A percentile compares a stretch with the other conserved stretches of the same genome.
phyloP scores from a whole-genome alignment of 2,329 filamentous ascomycete species.

The Fusarium chaquense region DNA sequence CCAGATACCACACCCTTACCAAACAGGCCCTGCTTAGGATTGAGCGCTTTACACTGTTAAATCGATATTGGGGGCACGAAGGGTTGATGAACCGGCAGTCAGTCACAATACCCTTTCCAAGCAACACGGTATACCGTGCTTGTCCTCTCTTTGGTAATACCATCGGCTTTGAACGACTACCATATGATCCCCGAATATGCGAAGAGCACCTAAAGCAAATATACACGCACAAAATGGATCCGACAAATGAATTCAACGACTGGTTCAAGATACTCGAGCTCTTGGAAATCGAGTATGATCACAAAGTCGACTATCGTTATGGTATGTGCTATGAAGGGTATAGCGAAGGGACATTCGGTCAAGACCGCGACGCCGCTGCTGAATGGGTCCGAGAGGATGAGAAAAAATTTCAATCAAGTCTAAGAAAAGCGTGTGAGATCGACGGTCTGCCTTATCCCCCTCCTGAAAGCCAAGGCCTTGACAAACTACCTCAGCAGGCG shows the following conservation, averaged over 20 bases:
- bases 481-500: neutral
- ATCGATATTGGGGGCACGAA: accelerated
- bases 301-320: conserved; percentile 5
- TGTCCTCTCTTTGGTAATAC: neutral
- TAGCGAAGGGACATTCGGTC: neutral
- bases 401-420: accelerated
- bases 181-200: neutral
- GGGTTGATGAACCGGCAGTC: accelerated
- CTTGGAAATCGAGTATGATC: accelerated
- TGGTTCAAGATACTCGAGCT: neutral
- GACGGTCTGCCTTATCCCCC: neutral
- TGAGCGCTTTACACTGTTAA: neutral
- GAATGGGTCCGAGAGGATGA: neutral
- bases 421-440: accelerated
- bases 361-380: neutral
- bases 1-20: too few species aligned
- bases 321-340: neutral
- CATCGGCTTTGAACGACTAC: neutral
- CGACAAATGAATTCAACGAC: accelerated
- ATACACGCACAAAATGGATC: accelerated
- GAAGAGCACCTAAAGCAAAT: neutral
- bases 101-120: too few species aligned
- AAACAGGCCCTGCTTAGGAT: neutral
- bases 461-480: neutral
- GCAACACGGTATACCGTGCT: neutral